A percentile compares a stretch with the other conserved stretches of the same genome.
Conservation (phyloP, 2,329 filamentous ascomycete genomes). For the Fusarium fracticaudum region DNA sequence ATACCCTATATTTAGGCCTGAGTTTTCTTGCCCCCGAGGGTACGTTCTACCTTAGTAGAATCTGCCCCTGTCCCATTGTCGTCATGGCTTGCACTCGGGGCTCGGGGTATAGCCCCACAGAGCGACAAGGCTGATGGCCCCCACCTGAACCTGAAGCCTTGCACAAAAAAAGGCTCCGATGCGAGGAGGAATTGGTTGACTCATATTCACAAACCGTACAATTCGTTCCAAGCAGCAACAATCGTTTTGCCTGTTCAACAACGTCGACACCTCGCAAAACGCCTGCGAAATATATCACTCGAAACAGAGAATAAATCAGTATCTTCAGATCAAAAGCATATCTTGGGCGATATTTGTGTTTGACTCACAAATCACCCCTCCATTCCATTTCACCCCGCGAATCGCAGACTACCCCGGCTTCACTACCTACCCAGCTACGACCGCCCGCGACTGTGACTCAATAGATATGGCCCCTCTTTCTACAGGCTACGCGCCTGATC, state of each 20-base stretch:
- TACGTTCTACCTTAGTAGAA: not conserved
- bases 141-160: conserved; percentile 39
- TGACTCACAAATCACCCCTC: conserved; percentile 28
- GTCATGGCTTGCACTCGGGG: conserved; percentile 23
- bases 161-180: conserved; percentile 42
- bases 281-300: not conserved
- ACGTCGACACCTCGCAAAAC: conserved; percentile 2
- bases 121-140: conserved; percentile 35
- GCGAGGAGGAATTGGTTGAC: conserved; percentile 37
- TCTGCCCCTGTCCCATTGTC: conserved; percentile 19
- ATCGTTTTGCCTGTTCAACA: conserved; percentile 15
- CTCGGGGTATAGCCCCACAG: conserved; percentile 12
- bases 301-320: not conserved
- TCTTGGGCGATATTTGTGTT: conserved; percentile 2
- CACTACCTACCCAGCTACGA: conserved; percentile 19
- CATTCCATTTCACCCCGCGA: conserved; percentile 36
- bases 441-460: conserved; percentile 6
- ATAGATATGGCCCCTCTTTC: conserved; percentile 49
- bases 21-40: too few species aligned
- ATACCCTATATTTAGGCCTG: too few species aligned
- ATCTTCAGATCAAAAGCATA: not conserved
- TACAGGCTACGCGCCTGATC: conserved; percentile 68
- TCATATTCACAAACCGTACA: conserved; percentile 32
- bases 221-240: conserved; percentile 17
- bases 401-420: conserved; percentile 31